These are phyloP conservation scores for Schoenoplectus tabernaemontani DNA, from an alignment of 202 grass and related monocot genomes.

Conservation along the genomic window DNA sequence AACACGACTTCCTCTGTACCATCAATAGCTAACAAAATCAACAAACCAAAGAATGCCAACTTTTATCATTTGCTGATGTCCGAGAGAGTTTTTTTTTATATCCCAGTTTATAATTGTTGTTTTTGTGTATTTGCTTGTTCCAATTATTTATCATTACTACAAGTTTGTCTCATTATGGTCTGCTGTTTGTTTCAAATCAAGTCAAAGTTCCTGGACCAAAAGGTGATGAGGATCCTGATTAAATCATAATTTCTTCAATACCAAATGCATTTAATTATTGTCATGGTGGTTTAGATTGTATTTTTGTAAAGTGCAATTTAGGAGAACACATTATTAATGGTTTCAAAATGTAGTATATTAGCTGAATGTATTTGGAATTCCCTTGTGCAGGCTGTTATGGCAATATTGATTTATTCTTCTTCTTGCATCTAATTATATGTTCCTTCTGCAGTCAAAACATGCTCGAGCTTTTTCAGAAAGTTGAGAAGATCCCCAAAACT, in stretches of 20 bases:
- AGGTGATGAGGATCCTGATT: not conserved
- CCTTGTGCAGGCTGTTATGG: not conserved
- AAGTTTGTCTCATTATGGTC: not conserved
- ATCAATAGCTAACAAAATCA: not conserved
- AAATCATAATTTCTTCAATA: not conserved
- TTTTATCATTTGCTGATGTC: not conserved
- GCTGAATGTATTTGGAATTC: not conserved
- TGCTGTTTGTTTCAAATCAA: not conserved
- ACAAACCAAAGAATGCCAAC: not conserved
- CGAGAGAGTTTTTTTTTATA: not conserved
- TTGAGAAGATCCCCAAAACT: constrained; percentile 61
- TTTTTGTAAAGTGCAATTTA: not conserved
- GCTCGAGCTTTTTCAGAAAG: constrained; percentile 97
- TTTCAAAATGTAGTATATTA: not conserved
- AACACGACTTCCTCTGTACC: not conserved
- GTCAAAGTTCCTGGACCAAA: not conserved
- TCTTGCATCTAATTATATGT: not conserved
- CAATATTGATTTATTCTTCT: not conserved
- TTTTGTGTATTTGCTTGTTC: not conserved
- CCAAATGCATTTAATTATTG: not conserved
- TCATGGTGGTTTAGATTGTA: not conserved
- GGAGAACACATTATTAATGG: not conserved
- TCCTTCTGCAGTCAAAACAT: constrained; percentile 83
- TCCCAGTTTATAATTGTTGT: not conserved
- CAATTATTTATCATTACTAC: not conserved